Evolutionary conservation across 371 early-diverging fungal genomes (phyloP).

Genomic region (Mycotypha africana): DNA sequence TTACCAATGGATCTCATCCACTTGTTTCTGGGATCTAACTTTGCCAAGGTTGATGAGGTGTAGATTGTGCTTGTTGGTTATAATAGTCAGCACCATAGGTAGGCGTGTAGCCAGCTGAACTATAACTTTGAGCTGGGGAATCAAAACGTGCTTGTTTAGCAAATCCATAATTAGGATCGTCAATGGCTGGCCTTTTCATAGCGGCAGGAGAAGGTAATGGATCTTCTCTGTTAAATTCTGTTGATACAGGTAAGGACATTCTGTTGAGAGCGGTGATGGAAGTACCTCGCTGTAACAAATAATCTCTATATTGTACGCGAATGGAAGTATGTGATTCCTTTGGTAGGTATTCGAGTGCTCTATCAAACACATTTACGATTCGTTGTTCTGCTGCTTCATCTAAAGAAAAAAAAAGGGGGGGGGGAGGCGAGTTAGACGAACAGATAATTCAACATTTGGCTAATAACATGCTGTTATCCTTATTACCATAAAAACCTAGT

Average conservation of each 20-base stretch:
- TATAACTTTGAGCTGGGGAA: too few relatives aligned
- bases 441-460: not conserved
- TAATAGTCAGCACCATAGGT: not conserved
- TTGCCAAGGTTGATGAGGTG: not conserved
- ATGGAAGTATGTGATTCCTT: constrained; percentile 40
- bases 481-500: constrained; percentile 45
- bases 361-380: constrained; percentile 39
- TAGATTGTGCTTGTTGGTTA: too few relatives aligned
- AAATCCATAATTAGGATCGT: too few relatives aligned
- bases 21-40: too few relatives aligned
- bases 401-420: constrained; percentile 4
- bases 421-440: too few relatives aligned
- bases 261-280: constrained; percentile 17
- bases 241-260: constrained; percentile 1
- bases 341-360: constrained; percentile 30
- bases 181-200: too few relatives aligned
- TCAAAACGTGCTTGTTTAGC: too few relatives aligned
- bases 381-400: constrained; percentile 31
- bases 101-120: not conserved
- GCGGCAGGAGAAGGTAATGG: too few relatives aligned
- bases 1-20: not conserved
- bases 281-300: constrained; percentile 41
- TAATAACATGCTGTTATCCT: not conserved
- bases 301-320: constrained; percentile 44
- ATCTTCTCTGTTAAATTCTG: not conserved